A percentile compares a stretch with the other conserved stretches of the same genome.
phyloP scores from a whole-genome alignment of 352 stramenopile species.

The Globisporangium paroecandrum region DNA sequence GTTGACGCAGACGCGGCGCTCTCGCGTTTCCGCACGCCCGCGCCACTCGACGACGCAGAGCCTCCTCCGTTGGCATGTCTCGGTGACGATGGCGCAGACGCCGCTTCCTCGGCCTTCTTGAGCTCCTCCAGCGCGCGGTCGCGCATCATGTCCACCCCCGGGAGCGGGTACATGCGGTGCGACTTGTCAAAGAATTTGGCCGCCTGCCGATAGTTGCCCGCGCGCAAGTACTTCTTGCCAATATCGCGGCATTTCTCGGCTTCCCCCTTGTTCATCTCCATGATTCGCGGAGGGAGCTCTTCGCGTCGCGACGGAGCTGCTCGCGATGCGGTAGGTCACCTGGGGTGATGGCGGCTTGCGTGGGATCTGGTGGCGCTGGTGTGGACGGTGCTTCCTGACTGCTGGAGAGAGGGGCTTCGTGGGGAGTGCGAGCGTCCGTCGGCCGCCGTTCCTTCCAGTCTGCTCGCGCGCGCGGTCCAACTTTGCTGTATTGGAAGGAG shows the following conservation, averaged over 20 bases:
- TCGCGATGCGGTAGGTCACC: background rate
- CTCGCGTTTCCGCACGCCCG: slow-evolving; percentile 29
- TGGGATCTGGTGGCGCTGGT: background rate
- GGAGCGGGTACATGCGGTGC: slow-evolving; percentile 83
- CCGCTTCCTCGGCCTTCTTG: slow-evolving; percentile 32
- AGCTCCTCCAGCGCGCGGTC: slow-evolving; percentile 68
- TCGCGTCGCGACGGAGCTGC: background rate
- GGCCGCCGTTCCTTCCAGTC: too few relatives aligned
- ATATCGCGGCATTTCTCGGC: slow-evolving; percentile 91
- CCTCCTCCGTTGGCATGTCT: slow-evolving; percentile 9
- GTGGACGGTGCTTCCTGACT: background rate
- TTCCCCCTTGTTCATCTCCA: slow-evolving; percentile 92
- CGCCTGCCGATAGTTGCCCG: slow-evolving; percentile 85
- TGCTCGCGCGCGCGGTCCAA: too few relatives aligned
- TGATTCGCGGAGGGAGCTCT: slow-evolving; percentile 6
- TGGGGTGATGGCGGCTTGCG: background rate
- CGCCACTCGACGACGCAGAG: slow-evolving; percentile 8
- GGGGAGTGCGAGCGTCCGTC: too few relatives aligned
- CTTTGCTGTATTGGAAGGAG: too few relatives aligned
- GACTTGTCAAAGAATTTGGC: slow-evolving; percentile 93
- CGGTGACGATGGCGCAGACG: slow-evolving; percentile 18
- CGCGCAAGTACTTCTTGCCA: slow-evolving; percentile 81
- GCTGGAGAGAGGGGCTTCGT: too few relatives aligned
- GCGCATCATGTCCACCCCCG: slow-evolving; percentile 79
- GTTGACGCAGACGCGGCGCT: background rate